Percentiles rank a stretch among this genome's conserved stretches.
Conservation (phyloP, 371 early-diverging fungal genomes). For the Batkoa obscura region DNA sequence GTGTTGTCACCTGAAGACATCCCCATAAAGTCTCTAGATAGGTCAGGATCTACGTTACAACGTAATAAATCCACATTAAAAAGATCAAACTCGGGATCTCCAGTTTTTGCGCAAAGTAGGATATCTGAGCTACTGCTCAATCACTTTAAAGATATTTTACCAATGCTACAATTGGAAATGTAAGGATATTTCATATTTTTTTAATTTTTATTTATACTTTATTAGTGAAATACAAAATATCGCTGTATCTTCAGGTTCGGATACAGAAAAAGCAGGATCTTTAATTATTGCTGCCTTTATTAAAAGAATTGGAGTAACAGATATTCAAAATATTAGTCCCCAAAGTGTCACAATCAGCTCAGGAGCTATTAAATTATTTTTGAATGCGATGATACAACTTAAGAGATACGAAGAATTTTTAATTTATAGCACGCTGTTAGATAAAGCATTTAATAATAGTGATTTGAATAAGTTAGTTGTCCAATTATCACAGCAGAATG, state of each 20-base stretch:
- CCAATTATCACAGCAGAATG: background rate
- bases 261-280: background rate
- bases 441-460: background rate
- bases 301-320: background rate
- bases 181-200: background rate
- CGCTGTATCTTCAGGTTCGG: background rate
- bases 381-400: constrained; percentile 3
- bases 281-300: background rate
- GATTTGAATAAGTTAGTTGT: background rate
- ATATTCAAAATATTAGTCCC: background rate
- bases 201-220: background rate
- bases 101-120: background rate
- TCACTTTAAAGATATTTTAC: background rate
- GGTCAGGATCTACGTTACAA: constrained; percentile 11
- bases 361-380: background rate
- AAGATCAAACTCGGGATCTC: background rate
- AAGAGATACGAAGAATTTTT: background rate
- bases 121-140: background rate
- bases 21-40: constrained; percentile 24
- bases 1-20: constrained; percentile 25
- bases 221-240: background rate
- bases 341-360: background rate
- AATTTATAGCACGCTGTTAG: background rate
- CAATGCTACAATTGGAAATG: constrained; percentile 2
- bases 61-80: constrained; percentile 16